These are phyloP conservation scores for Trichosphaerium sp. DNA, from an alignment of 78 protist species.

Conservation along the genomic window DNA sequence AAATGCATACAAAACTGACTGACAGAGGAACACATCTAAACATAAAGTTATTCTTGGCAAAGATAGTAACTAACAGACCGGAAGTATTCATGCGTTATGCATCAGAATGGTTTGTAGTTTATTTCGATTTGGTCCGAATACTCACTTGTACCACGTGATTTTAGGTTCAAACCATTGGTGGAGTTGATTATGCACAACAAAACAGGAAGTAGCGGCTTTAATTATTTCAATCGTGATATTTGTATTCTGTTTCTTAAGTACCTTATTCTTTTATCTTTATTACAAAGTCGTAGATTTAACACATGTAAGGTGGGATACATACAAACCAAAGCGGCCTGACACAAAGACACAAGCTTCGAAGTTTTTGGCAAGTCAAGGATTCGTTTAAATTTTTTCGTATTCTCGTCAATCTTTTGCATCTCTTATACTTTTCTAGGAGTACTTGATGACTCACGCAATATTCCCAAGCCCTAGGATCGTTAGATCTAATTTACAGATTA, in stretches of 20 bases:
- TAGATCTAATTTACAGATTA: conserved; percentile 24
- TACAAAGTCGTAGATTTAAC: too few relatives aligned
- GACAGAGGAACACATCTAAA: conserved; percentile 6
- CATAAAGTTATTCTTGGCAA: conserved; percentile 27
- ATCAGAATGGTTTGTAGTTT: conserved; percentile 18
- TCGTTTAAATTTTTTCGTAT: too few relatives aligned
- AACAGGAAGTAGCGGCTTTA: conserved; percentile 38
- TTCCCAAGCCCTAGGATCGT: conserved; percentile 7
- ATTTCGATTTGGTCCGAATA: conserved; percentile 16
- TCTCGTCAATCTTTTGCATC: neutral
- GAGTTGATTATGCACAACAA: neutral
- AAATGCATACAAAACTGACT: conserved; percentile 4
- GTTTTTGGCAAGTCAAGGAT: too few relatives aligned
- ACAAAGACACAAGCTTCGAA: too few relatives aligned
- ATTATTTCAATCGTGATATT: conserved; percentile 49
- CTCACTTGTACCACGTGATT: too few relatives aligned
- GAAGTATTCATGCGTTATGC: conserved; percentile 24
- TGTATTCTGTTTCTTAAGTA: conserved; percentile 8
- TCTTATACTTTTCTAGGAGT: conserved; percentile 8
- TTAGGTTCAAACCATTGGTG: neutral
- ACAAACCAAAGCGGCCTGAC: too few relatives aligned
- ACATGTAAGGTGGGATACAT: too few relatives aligned
- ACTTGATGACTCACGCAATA: conserved; percentile 15
- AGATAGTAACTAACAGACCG: conserved; percentile 37
- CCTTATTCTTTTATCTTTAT: too few relatives aligned